Evolutionary conservation across 2,329 filamentous ascomycete species (phyloP).

Genomic region (Tolypocladium guangdongense): DNA sequence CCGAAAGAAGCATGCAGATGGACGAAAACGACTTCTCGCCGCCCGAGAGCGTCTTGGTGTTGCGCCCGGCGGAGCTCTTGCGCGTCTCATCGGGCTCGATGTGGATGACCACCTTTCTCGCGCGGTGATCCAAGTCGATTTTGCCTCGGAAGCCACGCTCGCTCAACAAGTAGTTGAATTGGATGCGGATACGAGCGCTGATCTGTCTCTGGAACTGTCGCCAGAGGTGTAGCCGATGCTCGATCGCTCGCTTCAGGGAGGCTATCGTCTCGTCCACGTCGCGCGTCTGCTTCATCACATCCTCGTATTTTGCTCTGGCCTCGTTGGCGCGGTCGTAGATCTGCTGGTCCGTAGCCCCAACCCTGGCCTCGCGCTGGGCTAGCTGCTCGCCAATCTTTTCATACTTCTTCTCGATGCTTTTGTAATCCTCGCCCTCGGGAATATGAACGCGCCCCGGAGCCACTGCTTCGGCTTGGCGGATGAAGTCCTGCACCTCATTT

Average conservation of each 20-base stretch:
- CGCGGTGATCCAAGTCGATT: constrained; percentile 65
- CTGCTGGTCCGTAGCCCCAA: constrained; percentile 55
- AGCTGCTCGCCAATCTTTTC: constrained; percentile 47
- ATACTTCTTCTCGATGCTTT: constrained; percentile 43
- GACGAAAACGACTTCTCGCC: constrained; percentile 98
- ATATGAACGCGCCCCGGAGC: constrained; percentile 48
- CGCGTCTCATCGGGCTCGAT: constrained; percentile 63
- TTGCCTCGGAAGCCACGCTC: constrained; percentile 82
- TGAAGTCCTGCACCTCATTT: constrained; percentile 41
- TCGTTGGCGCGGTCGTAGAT: constrained; percentile 41
- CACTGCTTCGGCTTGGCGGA: constrained; percentile 39
- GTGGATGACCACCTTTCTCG: constrained; percentile 65
- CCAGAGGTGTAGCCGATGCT: constrained; percentile 65
- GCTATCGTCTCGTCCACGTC: constrained; percentile 30
- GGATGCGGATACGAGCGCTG: constrained; percentile 71
- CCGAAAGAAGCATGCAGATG: constrained; percentile 80
- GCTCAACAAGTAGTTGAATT: constrained; percentile 79
- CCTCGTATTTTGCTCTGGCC: constrained; percentile 29
- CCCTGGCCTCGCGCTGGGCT: constrained; percentile 40
- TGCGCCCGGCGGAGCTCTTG: constrained; percentile 58
- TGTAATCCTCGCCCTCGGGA: constrained; percentile 50
- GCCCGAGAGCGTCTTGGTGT: constrained; percentile 85
- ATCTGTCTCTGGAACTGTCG: constrained; percentile 73
- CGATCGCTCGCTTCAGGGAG: constrained; percentile 47
- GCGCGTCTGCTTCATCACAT: constrained; percentile 29